phyloP scores from a whole-genome alignment of 176 grass and related monocot genomes.

The Themeda triandra region DNA sequence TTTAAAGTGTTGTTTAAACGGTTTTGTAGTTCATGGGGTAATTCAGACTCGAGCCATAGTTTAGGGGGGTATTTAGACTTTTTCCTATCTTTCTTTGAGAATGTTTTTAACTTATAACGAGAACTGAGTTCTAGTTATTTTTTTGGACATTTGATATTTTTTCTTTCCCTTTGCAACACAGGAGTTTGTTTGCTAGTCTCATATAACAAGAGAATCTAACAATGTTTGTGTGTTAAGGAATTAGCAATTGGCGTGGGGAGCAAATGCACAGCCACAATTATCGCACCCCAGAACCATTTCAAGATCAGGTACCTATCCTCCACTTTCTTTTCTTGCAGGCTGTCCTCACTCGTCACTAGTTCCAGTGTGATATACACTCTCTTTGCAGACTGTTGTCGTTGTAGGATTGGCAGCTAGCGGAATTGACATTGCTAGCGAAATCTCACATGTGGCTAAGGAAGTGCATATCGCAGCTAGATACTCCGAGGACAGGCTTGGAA shows the following conservation, averaged over 20 bases:
- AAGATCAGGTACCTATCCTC: not conserved
- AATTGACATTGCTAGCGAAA: slow-evolving; percentile 44
- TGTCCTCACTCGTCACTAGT: not conserved
- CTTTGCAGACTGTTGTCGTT: slow-evolving; percentile 30
- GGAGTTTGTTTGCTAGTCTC: no score
- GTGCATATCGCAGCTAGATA: slow-evolving; percentile 39
- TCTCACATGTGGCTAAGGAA: slow-evolving; percentile 48
- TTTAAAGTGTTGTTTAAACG: no score
- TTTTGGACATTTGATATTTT: no score
- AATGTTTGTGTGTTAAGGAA: slow-evolving; percentile 10
- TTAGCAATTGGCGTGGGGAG: slow-evolving; percentile 31
- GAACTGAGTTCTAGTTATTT: no score
- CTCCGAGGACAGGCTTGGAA: slow-evolving; percentile 25
- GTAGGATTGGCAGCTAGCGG: slow-evolving; percentile 54
- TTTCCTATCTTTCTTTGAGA: no score
- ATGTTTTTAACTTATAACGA: no score
- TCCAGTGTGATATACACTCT: not conserved
- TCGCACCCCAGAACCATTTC: slow-evolving; percentile 44
- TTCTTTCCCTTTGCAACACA: no score
- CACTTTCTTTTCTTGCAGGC: not conserved
- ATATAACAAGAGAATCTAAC: no score
- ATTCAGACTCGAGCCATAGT: no score
- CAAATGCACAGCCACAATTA: slow-evolving; percentile 68
- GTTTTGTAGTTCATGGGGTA: no score
- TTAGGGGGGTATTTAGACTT: no score